Percentiles rank a stretch among this genome's conserved stretches.
Conservation (phyloP, 495 filamentous ascomycete species). For the Aspergillus sclerotiicarbonarius region DNA sequence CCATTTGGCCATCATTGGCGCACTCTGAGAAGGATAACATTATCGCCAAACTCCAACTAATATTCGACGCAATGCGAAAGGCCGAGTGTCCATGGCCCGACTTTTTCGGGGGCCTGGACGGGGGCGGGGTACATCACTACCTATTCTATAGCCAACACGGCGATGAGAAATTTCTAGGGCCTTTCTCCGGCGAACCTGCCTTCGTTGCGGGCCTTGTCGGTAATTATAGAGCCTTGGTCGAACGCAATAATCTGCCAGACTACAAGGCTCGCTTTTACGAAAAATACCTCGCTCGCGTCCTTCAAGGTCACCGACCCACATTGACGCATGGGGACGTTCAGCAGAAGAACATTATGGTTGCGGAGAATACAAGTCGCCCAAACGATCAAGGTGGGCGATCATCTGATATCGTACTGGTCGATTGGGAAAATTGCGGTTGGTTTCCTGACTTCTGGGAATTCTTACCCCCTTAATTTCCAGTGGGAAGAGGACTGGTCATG, state of each 20-base stretch:
- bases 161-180: no score
- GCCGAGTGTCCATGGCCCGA: no score
- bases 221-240: no score
- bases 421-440: constrained; percentile 28
- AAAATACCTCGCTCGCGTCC: constrained; percentile 18
- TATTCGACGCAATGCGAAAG: no score
- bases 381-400: constrained; percentile 26
- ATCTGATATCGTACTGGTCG: constrained; percentile 26
- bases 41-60: no score
- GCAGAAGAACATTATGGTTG: constrained; percentile 31
- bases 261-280: constrained; percentile 28
- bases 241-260: constrained; percentile 14
- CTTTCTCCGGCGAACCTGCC: no score
- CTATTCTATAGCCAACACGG: no score
- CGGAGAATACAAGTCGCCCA: constrained; percentile 17
- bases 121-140: no score
- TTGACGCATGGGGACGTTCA: constrained; percentile 31
- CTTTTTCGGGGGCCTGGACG: no score
- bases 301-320: constrained; percentile 27
- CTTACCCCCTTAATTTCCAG: constrained; percentile 18
- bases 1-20: no score
- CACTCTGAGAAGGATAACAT: no score
- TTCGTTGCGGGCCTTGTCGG: no score
- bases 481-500: constrained; percentile 30
- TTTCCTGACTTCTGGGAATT: constrained; percentile 31